Evolutionary conservation across 2,329 filamentous ascomycete species (phyloP), one percentile per base, ranked within the genome.

Genomic region (Ilyonectria robusta): DNA sequence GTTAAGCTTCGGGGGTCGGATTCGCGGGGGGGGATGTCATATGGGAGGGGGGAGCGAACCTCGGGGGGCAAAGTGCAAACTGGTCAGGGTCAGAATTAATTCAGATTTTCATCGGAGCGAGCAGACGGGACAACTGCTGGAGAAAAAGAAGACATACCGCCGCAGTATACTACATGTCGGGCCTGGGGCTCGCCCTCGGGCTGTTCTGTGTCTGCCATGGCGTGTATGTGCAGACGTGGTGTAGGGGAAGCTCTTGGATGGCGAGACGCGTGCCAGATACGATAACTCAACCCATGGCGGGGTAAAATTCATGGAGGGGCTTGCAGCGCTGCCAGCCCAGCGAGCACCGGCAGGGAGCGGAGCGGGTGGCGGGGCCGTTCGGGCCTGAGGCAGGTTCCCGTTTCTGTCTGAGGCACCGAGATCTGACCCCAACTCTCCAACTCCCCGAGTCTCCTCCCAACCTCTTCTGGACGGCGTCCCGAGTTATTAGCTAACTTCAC

Each of bases 31-130:
- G 50, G 63, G 61, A 19, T 15, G 40, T 17, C 15, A 61, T 26
- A 47, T 42, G 31, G 50, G 61, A 59, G 42, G 61, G 60, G 42
- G 54, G 15, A 55, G 67, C 78, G 69, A 85, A 91, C 89, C 87
- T 92, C 89, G 60, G 89, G 89, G 40, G 89, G 89, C 62, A 92
- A 82, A 66, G 87, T 87, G 81, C 89, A 92, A 56, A 91, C 89
- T 92, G 72, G 51, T 72, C 19, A 70, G 50, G 53, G 42, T 54
- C 33, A 46, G 35, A 11, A 21, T 29, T 62, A 46, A 69, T 67
- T 66, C 62, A 70, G 48, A 61, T 26, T 26, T 5, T 26, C 59
- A 62, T 72, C 70, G 72, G 68, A 56, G 35, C 62, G 64, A 29
- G n/a, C 40, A n/a, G 19, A 9, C 40, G 9, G 48, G 63, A 31